These are phyloP conservation scores for Onygena corvina DNA, from an alignment of 2,329 filamentous ascomycete species.

Conservation along the genomic window DNA sequence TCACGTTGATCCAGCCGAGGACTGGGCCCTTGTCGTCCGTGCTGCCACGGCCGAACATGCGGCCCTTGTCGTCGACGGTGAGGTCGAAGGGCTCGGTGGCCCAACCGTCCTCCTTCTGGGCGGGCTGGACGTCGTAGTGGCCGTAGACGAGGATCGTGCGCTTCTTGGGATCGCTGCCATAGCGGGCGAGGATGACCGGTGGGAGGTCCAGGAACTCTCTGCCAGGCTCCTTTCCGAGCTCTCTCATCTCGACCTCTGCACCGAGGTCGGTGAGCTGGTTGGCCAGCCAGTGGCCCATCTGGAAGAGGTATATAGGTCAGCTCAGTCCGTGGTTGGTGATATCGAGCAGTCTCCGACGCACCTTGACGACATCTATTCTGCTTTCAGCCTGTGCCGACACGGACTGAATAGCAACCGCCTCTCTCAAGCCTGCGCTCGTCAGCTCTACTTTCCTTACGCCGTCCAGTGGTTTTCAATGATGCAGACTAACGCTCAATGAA, in stretches of 20 bases:
- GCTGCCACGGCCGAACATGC: constrained; percentile 91
- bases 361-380: constrained; percentile 78
- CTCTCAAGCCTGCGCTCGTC: constrained; percentile 45
- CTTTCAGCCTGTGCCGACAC: constrained; percentile 83
- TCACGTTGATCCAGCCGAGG: constrained; percentile 92
- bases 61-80: constrained; percentile 73
- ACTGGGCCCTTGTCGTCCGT: constrained; percentile 98
- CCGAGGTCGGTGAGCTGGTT: constrained; percentile 71
- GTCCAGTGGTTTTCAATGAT: not conserved
- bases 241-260: constrained; percentile 73
- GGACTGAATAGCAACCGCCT: constrained; percentile 92
- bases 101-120: constrained; percentile 88
- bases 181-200: constrained; percentile 81
- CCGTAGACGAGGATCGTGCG: constrained; percentile 93
- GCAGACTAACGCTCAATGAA: constrained; percentile 63
- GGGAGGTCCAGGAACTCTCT: constrained; percentile 84
- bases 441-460: not conserved
- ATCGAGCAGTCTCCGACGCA: constrained; percentile 22
- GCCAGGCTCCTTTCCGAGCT: constrained; percentile 81
- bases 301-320: constrained; percentile 4
- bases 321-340: constrained; percentile 12
- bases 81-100: constrained; percentile 87
- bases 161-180: constrained; percentile 85
- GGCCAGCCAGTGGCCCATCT: constrained; percentile 87
- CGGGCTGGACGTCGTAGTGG: constrained; percentile 97